Evolutionary conservation across 23 red algal species (phyloP), one percentile per base, ranked within the genome.

Genomic region (Gracilaria domingensis): DNA sequence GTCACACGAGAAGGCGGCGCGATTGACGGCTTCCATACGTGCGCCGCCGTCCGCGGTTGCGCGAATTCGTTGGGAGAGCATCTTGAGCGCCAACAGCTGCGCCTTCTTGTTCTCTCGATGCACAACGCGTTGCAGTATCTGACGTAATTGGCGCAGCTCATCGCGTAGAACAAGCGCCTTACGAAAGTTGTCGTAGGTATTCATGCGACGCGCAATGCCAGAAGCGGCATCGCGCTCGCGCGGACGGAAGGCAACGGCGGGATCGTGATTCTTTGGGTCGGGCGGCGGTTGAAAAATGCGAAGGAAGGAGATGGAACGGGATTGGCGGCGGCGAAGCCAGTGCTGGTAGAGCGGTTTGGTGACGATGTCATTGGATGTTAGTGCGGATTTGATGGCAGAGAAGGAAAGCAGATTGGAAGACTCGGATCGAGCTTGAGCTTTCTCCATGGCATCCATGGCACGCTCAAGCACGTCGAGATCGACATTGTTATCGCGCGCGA

Each of bases 111-210:
- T 49, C 83, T 98, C 96, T 6, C 96, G 90, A 21, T 93, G 84
- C 23, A 94, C 26, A 38, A 95, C 64, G 40, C 64, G 45, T 12
- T 90, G 88, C 20, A 95, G 61, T 42, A 98, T 66, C 17, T 82
- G 75, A 71, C 93, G 75, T 36, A 95, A 67, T 23, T 61, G 24
- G 28, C 64, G 82, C 56, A 98, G 76, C 34, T 98, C 92, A 38
- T 95, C 79, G 13, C 89, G 80, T 83, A 98, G 80, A 55, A 85
- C 44, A 26, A 84, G 47, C 45, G 89, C 87, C 45, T 85, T 78
- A 39, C 87, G 86, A 82, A 90, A 98, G 54, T 95, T 95, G 38
- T 98, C 96, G 80, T 92, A 98, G 0, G 96, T 95, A 74, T 98
- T 98, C 72, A 87, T 88, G 9, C 95, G 48, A 24, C 85, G 95